Evolutionary conservation across 257 asterid species (phyloP).

Genomic region (Forsythia suspensa): DNA sequence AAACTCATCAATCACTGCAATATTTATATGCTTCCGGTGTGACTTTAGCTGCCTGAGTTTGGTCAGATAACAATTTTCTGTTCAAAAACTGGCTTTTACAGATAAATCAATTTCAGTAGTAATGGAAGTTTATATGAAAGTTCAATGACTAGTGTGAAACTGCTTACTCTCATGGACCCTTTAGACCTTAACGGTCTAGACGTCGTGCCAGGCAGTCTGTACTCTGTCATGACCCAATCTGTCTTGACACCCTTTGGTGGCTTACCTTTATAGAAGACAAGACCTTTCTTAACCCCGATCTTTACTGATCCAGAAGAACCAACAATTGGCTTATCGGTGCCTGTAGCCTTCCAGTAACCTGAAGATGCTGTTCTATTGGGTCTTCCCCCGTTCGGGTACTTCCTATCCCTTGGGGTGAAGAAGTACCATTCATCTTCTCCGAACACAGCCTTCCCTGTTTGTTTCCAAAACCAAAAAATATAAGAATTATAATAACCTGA

Average conservation of each 20-base stretch:
- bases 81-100: background rate
- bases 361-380: slow-evolving; percentile 58
- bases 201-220: slow-evolving; percentile 42
- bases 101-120: background rate
- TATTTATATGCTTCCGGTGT: too few relatives aligned
- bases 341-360: slow-evolving; percentile 76
- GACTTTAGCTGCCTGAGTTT: background rate
- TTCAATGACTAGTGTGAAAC: background rate
- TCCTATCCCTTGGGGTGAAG: slow-evolving; percentile 67
- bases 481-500: background rate
- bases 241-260: slow-evolving; percentile 53
- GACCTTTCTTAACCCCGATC: slow-evolving; percentile 58
- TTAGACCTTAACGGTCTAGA: slow-evolving; percentile 39
- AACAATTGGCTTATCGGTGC: slow-evolving; percentile 49
- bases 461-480: background rate
- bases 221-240: slow-evolving; percentile 70
- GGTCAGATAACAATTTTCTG: background rate
- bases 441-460: slow-evolving; percentile 44
- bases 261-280: slow-evolving; percentile 61
- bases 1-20: background rate
- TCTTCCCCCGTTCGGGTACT: slow-evolving; percentile 67
- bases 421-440: slow-evolving; percentile 69
- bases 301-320: slow-evolving; percentile 40
- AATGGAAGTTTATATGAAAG: background rate
- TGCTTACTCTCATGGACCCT: slow-evolving; percentile 69